phyloP scores from a whole-genome alignment of 2,329 filamentous ascomycete species.

The Pseudovirgaria hyperparasitica region DNA sequence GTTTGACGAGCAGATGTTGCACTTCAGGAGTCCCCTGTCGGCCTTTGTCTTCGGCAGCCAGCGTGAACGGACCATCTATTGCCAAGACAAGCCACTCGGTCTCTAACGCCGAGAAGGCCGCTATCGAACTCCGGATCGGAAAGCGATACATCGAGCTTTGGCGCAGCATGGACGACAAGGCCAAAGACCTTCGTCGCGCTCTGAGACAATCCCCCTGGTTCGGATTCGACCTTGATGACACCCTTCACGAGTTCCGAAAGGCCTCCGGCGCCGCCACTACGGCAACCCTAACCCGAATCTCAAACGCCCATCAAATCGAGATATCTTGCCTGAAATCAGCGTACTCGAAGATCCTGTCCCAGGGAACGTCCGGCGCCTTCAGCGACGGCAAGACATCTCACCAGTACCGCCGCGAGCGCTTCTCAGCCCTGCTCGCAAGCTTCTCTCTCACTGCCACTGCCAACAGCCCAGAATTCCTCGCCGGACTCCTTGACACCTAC shows the following conservation, averaged over 20 bases:
- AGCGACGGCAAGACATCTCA: slow-evolving; percentile 31
- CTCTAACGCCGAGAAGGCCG: no score
- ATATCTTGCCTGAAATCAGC: slow-evolving; percentile 8
- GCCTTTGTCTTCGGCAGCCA: no score
- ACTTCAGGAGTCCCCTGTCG: no score
- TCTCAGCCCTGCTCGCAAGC: slow-evolving; percentile 18
- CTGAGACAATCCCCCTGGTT: no score
- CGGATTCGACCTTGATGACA: slow-evolving; percentile 38
- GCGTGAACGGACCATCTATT: no score
- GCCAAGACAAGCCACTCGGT: no score
- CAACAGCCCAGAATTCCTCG: slow-evolving; percentile 7
- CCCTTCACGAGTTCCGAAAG: slow-evolving; percentile 33
- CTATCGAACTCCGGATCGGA: no score
- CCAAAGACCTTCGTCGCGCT: no score
- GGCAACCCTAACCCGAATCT: slow-evolving; percentile 19
- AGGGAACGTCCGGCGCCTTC: slow-evolving; percentile 28
- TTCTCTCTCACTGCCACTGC: slow-evolving; percentile 12
- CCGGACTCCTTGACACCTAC: slow-evolving; percentile 15
- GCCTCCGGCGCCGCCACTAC: slow-evolving; percentile 25
- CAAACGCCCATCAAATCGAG: slow-evolving; percentile 6
- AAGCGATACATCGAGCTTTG: no score
- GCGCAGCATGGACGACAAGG: no score
- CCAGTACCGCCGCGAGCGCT: slow-evolving; percentile 31
- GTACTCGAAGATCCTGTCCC: slow-evolving; percentile 23
- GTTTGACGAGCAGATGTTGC: no score